phyloP scores from a whole-genome alignment of 192 early-diverging fungal genomes.

The Coemansia sp. region DNA sequence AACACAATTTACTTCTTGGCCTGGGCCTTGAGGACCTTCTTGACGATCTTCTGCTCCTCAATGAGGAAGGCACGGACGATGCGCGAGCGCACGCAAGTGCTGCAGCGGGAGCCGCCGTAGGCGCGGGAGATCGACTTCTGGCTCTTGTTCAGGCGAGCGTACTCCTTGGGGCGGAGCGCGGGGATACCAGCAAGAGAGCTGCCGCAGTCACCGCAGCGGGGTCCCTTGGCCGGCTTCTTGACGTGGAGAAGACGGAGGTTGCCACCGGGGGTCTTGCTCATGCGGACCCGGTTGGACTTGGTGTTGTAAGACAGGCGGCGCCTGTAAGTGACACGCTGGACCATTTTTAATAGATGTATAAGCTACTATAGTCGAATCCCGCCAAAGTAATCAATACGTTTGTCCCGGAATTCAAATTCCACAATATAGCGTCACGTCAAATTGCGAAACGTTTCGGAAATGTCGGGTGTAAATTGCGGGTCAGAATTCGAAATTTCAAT shows the following conservation, averaged over 20 bases:
- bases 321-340: constrained; percentile 82
- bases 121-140: constrained; percentile 93
- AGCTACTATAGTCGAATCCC: constrained; percentile 21
- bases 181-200: constrained; percentile 85
- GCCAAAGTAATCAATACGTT: not conserved
- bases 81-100: constrained; percentile 78
- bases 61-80: constrained; percentile 99
- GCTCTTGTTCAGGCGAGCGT: constrained; percentile 87
- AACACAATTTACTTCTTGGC: constrained; percentile 53
- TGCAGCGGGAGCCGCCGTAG: constrained; percentile 97
- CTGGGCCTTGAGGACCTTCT: constrained; percentile 92
- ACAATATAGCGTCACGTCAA: not conserved
- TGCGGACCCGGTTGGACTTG: constrained; percentile 77
- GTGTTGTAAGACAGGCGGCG: constrained; percentile 88
- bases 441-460: not conserved
- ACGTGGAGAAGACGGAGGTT: constrained; percentile 89
- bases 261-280: constrained; percentile 83
- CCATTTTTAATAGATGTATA: constrained; percentile 50
- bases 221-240: constrained; percentile 88
- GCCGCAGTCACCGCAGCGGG: constrained; percentile 98
- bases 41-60: constrained; percentile 99
- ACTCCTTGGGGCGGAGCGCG: constrained; percentile 90
- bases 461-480: not conserved
- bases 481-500: not conserved
- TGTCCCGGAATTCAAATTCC: not conserved